phyloP scores from a whole-genome alignment of 2,329 filamentous ascomycete genomes.

The Phialemonium atrogriseum region DNA sequence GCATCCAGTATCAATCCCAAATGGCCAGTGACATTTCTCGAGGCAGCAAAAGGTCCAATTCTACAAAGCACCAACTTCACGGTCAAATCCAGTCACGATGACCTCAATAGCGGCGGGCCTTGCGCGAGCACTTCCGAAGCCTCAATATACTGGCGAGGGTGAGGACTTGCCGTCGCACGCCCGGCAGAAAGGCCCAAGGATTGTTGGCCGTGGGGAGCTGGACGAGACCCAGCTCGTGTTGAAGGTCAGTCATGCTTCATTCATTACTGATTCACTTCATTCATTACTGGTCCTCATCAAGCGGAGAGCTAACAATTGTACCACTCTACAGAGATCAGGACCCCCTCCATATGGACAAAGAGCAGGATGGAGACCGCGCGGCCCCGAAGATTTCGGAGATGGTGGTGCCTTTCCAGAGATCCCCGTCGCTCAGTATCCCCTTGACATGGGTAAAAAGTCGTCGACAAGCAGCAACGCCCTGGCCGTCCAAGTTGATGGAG shows the following conservation, averaged over 20 bases:
- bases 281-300: background rate
- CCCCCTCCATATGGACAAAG: constrained; percentile 85
- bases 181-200: constrained; percentile 71
- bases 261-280: background rate
- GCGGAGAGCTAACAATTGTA: constrained; percentile 8
- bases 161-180: constrained; percentile 68
- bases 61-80: constrained; percentile 5
- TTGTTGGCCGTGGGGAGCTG: constrained; percentile 70
- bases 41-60: constrained; percentile 2
- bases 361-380: constrained; percentile 81
- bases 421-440: constrained; percentile 86
- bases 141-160: constrained; percentile 83
- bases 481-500: constrained; percentile 81
- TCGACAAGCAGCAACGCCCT: constrained; percentile 82
- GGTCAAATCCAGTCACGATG: constrained; percentile 33
- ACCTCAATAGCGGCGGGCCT: constrained; percentile 63
- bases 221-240: constrained; percentile 82
- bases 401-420: constrained; percentile 95
- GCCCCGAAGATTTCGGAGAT: constrained; percentile 87
- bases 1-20: too few species aligned
- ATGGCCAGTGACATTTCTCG: constrained; percentile 1
- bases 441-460: constrained; percentile 85
- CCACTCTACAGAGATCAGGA: constrained; percentile 54
- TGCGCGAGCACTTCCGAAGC: constrained; percentile 74
- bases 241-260: constrained; percentile 42